Base-by-base conservation (phyloP, 2,329 filamentous ascomycete species). In the Fusarium odoratissimum region DNA sequence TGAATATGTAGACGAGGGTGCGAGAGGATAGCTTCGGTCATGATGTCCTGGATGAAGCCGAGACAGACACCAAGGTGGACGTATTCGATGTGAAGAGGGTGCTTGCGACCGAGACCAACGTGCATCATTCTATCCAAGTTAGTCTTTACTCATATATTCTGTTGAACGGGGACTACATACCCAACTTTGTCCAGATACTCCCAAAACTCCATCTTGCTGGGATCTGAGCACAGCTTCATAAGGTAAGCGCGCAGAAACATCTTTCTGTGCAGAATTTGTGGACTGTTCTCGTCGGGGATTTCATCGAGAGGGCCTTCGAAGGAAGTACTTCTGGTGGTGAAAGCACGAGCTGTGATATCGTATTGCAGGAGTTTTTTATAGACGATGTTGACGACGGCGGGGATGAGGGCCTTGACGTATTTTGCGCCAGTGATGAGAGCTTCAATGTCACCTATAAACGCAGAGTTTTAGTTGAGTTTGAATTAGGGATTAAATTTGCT, bases 161-260 rank as follows among this genome's bases (percentile, higher is more conserved):
- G 17, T n/a, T 25, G n/a, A 42, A 30, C 21, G 7, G 55, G 35
- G 19, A 45, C 5, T 4, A 84, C 89, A 79, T 80, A 91, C 87
- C 92, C 93, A 40, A 95, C 93, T 81, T 95, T 95, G 83, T 95
- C 92, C 48, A 95, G 84, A 78, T 95, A 95, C 77, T 92, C 89
- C 93, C 93, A 95, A 80, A 94, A 94, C 69, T 93, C 91, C 86
- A 93, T 90, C 72, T 89, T 90, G 56, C 89, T 91, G 0, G 92
- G 92, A 77, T 95, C 93, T 9, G 90, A 91, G 80, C 93, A 94
- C 41, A 95, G 83, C 80, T 91, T 92, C 67, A 87, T 90, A 37
- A 95, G 84, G 74, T 95, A 95, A 59, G 92, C 93, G n/a, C 92
- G 85, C 57, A 91, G 80, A 78, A 95, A 95, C 86, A 92, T 91